phyloP scores from a whole-genome alignment of 2,329 filamentous ascomycete genomes.

The Aspergillus pseudoterreus region DNA sequence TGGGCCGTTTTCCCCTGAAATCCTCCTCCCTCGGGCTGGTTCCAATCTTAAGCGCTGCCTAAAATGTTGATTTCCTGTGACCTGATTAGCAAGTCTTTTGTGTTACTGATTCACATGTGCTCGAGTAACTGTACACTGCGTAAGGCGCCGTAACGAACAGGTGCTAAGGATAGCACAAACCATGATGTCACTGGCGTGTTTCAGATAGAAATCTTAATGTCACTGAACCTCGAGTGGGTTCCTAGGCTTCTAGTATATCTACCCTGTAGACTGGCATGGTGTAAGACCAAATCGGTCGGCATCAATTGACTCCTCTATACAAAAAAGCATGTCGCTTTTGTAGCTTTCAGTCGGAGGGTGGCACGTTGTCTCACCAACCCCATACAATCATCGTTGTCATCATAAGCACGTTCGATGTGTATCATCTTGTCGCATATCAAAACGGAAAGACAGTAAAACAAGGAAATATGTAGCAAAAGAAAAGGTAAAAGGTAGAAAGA shows the following conservation, averaged over 20 bases:
- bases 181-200: slow-evolving; percentile 8
- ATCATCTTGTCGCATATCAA: neutral
- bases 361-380: too few relatives aligned
- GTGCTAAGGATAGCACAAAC: neutral
- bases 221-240: too few relatives aligned
- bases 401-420: neutral
- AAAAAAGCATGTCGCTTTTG: too few relatives aligned
- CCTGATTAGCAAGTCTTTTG: slow-evolving; percentile 1
- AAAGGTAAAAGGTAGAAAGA: slow-evolving; percentile 2
- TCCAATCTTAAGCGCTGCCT: slow-evolving; percentile 5
- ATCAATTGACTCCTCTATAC: too few relatives aligned
- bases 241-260: too few relatives aligned
- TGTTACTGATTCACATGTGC: too few relatives aligned
- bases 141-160: neutral
- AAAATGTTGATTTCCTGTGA: slow-evolving; percentile 8
- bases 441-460: neutral
- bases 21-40: slow-evolving; percentile 15
- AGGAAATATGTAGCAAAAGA: slow-evolving; percentile 7
- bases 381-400: too few relatives aligned
- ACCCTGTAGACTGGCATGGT: too few relatives aligned
- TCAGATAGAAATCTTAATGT: too few relatives aligned
- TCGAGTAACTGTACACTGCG: neutral
- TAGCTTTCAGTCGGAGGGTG: too few relatives aligned
- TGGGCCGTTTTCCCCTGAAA: slow-evolving; percentile 13
- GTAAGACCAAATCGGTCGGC: too few relatives aligned